Evolutionary conservation across 2,329 filamentous ascomycete genomes (phyloP), one percentile per base, ranked within the genome.

Genomic region (Aspergillus sp.): DNA sequence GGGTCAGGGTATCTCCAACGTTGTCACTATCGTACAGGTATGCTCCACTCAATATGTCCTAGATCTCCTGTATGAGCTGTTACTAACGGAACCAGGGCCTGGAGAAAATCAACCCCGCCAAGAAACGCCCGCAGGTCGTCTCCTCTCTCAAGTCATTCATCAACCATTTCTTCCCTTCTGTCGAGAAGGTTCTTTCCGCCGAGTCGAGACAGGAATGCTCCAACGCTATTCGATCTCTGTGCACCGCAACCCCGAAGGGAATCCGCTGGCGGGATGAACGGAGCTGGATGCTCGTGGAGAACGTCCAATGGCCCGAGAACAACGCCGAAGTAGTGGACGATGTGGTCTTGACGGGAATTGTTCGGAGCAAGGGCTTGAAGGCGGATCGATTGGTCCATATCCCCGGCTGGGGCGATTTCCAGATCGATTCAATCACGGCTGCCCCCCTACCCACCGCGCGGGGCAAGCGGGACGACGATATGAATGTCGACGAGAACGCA

Each of bases 181-280:
- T 94, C 63, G 92, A 96, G 64, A 96, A 94, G 73, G 81, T 99
- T 14, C 90, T 93, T 71, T 94, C 85, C 60, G 79, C 96, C 50
- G 91, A 96, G 67, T 93, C 83, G 56, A 82, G 89, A 66, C 91
- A 96, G 67, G 94, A 99, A 69, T 93, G 89, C 68, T 84, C 90
- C 47, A 97, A 96, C 68, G 78, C 95, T 35, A 88, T 97, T 72
- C 84, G 95, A 48, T 93, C 91, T 24, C 76, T 99, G 14, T 99
- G 94, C 78, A 96, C 86, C 58, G 90, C 88, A 33, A 91, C 88
- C 41, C 93, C 94, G 10, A 97, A 95, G 75, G 94, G 94, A 1
- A 83, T 99, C n/a, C 79, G 87, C 57, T 99, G 94, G 94, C 84
- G 94, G 62, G 94, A 99, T 48, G 90, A 96, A 59, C 83, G 94